Base-by-base conservation (phyloP, 495 filamentous ascomycete species). In the Xeromyces bisporus region DNA sequence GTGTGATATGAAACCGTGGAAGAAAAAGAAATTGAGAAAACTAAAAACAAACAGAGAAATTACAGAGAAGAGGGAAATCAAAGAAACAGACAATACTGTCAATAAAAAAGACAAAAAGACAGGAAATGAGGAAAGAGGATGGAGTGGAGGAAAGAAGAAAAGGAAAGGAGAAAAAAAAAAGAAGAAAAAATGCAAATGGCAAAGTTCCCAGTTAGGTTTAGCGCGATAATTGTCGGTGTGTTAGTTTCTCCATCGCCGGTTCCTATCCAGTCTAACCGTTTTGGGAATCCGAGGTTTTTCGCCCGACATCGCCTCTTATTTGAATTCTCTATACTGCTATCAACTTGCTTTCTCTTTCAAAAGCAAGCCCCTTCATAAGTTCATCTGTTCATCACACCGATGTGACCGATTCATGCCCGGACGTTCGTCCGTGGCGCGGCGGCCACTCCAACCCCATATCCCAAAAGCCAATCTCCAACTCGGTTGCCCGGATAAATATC, bases 391-490 rank as follows among this genome's bases (percentile, higher is more conserved):
- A n/a, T n/a, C n/a, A n/a, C n/a, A n/a, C n/a, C n/a, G n/a, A n/a
- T n/a, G n/a, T n/a, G n/a, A n/a, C n/a, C n/a, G n/a, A n/a, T n/a
- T n/a, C n/a, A n/a, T n/a, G n/a, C n/a, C n/a, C n/a, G n/a, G n/a
- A n/a, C n/a, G n/a, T n/a, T n/a, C n/a, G n/a, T n/a, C n/a, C n/a
- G n/a, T n/a, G n/a, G n/a, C n/a, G n/a, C n/a, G n/a, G n/a, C n/a
- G n/a, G n/a, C n/a, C n/a, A n/a, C 15, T 53, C 56, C 26, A 68
- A 25, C 7, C 80, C 75, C 73, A 91, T 89, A 31, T 84, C 73
- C 84, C 84, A 91, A 54, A 93, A 91, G 1, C 69, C 75, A 41
- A 74, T 76, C 53, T 92, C 84, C 68, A 93, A 74, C 71, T 91
- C 82, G 2, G 82, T 92, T 15, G 81, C 80, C 39, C 81, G 77